These are phyloP conservation scores for Eimeria sp. DNA, from an alignment of 169 alveolate genomes.

Conservation along the genomic window DNA sequence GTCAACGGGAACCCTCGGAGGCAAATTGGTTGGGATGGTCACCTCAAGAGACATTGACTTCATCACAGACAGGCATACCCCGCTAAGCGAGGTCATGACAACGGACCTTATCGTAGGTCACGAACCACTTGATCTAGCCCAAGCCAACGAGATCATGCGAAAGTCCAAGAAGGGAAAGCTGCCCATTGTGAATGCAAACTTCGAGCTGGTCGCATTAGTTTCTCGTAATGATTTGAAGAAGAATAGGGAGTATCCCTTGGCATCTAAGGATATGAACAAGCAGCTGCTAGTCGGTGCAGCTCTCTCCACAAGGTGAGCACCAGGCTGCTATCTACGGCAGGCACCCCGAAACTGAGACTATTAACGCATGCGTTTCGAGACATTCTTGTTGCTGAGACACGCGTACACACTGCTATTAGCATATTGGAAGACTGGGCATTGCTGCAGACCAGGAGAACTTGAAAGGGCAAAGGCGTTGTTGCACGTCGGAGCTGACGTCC, in stretches of 20 bases:
- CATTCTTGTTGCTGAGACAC: not conserved
- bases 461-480: slow-evolving; percentile 85
- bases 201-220: slow-evolving; percentile 93
- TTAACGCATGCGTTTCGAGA: not conserved
- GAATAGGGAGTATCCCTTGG: slow-evolving; percentile 92
- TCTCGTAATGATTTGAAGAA: slow-evolving; percentile 94
- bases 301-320: slow-evolving; percentile 83
- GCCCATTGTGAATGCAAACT: slow-evolving; percentile 93
- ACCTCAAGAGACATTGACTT: slow-evolving; percentile 94
- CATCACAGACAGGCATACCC: slow-evolving; percentile 89
- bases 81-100: slow-evolving; percentile 91
- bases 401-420: slow-evolving; percentile 18
- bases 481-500: slow-evolving; percentile 89
- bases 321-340: not conserved
- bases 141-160: slow-evolving; percentile 91
- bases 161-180: slow-evolving; percentile 92
- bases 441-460: slow-evolving; percentile 78
- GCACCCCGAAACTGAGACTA: not conserved
- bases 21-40: slow-evolving; percentile 93
- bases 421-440: not conserved
- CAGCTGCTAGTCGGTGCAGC: slow-evolving; percentile 96
- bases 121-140: slow-evolving; percentile 91
- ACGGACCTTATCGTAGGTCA: slow-evolving; percentile 90
- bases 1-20: slow-evolving; percentile 91
- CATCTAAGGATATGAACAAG: slow-evolving; percentile 93